Percentiles rank a stretch among this genome's conserved stretches.
Conservation (phyloP, 2,329 filamentous ascomycete genomes). For the Aspergillus ochraceoroseus region DNA sequence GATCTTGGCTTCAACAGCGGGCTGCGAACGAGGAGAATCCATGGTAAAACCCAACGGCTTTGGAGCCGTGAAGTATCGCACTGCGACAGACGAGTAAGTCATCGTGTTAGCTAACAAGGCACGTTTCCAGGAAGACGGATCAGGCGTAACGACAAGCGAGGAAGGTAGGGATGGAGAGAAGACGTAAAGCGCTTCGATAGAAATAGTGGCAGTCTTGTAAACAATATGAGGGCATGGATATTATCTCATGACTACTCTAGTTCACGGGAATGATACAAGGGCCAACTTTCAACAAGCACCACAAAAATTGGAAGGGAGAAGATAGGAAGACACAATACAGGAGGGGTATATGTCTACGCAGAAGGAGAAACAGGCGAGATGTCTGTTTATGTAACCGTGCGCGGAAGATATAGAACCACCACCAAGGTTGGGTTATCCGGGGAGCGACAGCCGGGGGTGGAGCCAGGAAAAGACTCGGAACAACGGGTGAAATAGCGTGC, state of each 20-base stretch:
- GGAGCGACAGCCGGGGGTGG: slow-evolving; percentile 13
- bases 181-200: slow-evolving; percentile 81
- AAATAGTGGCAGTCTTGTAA: slow-evolving; percentile 89
- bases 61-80: slow-evolving; percentile 65
- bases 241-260: slow-evolving; percentile 42
- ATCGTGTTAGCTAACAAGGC: slow-evolving; percentile 50
- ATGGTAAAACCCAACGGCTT: slow-evolving; percentile 69
- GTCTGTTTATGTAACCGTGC: slow-evolving; percentile 4
- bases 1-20: slow-evolving; percentile 24
- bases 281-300: slow-evolving; percentile 4
- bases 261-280: slow-evolving; percentile 13
- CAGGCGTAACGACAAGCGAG: slow-evolving; percentile 72
- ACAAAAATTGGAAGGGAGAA: not conserved
- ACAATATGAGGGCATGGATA: slow-evolving; percentile 70
- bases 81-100: slow-evolving; percentile 59
- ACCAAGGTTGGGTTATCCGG: slow-evolving; percentile 14
- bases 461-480: slow-evolving; percentile 15
- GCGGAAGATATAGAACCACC: slow-evolving; percentile 8
- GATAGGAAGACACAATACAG: not conserved
- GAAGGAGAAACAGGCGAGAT: not conserved
- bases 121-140: slow-evolving; percentile 29
- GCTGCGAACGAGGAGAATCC: slow-evolving; percentile 38
- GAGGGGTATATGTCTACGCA: not conserved
- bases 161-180: slow-evolving; percentile 73
- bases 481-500: slow-evolving; percentile 21